phyloP scores from a whole-genome alignment of 495 filamentous ascomycete species.

The Podospora conica region DNA sequence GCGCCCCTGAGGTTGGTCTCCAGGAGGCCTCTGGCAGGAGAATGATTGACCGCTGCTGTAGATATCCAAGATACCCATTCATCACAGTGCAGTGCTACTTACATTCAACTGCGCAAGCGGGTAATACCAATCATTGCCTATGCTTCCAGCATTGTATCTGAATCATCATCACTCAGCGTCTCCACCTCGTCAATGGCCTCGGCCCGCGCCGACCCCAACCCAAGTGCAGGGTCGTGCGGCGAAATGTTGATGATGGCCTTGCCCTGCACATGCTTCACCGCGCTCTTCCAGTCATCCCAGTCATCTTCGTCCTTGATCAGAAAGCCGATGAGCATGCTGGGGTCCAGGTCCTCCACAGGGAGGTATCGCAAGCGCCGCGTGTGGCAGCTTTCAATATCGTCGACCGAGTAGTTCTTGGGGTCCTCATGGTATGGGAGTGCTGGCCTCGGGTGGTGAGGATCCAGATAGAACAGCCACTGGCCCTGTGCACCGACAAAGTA shows the following conservation, averaged over 20 bases:
- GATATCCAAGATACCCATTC: neutral
- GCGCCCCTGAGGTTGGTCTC: neutral
- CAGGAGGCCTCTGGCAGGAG: too few species aligned
- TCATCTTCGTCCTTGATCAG: constrained; percentile 76
- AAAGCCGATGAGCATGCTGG: constrained; percentile 98
- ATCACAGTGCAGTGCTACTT: neutral
- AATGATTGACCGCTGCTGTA: neutral
- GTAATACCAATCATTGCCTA: constrained; percentile 15
- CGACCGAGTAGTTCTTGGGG: constrained; percentile 50
- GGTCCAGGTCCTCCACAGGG: constrained; percentile 89
- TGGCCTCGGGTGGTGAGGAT: constrained; percentile 77
- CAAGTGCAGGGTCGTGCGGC: constrained; percentile 55
- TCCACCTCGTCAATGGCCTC: constrained; percentile 88
- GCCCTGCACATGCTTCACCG: constrained; percentile 61
- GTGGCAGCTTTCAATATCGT: constrained; percentile 80
- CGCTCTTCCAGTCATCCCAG: constrained; percentile 73
- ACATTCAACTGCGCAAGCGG: neutral
- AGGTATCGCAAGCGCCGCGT: constrained; percentile 76
- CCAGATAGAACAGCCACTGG: constrained; percentile 85
- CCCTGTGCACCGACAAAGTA: constrained; percentile 97
- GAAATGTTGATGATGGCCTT: constrained; percentile 82
- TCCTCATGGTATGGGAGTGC: constrained; percentile 53
- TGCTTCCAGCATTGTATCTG: constrained; percentile 37
- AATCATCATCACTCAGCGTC: constrained; percentile 56
- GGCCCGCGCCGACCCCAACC: constrained; percentile 51